A percentile compares a stretch with the other conserved stretches of the same genome.
Conservation (phyloP, 2,329 filamentous ascomycete species). For the Alternaria conjuncta region DNA sequence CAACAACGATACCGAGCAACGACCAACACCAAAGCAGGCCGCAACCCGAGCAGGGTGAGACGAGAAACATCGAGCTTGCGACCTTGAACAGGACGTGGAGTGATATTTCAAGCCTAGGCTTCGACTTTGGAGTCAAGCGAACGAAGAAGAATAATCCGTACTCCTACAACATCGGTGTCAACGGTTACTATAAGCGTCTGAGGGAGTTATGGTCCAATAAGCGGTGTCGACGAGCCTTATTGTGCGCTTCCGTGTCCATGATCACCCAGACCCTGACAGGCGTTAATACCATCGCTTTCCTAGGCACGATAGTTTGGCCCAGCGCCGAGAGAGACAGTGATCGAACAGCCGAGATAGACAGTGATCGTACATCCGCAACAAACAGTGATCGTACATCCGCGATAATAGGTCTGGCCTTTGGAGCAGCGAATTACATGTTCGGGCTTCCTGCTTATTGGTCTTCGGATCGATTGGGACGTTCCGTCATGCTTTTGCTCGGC, state of each 20-base stretch:
- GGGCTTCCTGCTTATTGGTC: conserved; percentile 30
- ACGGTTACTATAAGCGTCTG: conserved; percentile 26
- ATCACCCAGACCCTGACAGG: conserved; percentile 21
- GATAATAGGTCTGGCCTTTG: conserved; percentile 26
- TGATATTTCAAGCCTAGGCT: conserved; percentile 14
- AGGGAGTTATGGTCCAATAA: conserved; percentile 22
- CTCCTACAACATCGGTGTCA: conserved; percentile 29
- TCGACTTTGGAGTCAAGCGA: conserved; percentile 2
- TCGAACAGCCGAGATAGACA: conserved; percentile 11
- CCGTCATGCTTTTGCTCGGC: conserved; percentile 25
- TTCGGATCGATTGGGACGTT: conserved; percentile 25
- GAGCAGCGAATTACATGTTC: conserved; percentile 26
- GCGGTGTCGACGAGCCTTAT: conserved; percentile 23
- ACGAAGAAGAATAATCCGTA: conserved; percentile 20
- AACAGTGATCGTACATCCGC: conserved; percentile 12
- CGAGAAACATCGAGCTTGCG: conserved; percentile 4
- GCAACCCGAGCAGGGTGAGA: neutral
- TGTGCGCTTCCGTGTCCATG: conserved; percentile 26
- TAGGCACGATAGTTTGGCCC: conserved; percentile 26
- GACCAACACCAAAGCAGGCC: neutral
- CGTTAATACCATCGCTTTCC: conserved; percentile 24
- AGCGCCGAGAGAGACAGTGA: conserved; percentile 6
- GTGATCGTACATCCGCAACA: conserved; percentile 10
- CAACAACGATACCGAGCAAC: neutral
- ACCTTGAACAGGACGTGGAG: conserved; percentile 4